These are phyloP conservation scores for Acanthamoeba sp. DNA, from an alignment of 208 protist species.

Conservation along the genomic window DNA sequence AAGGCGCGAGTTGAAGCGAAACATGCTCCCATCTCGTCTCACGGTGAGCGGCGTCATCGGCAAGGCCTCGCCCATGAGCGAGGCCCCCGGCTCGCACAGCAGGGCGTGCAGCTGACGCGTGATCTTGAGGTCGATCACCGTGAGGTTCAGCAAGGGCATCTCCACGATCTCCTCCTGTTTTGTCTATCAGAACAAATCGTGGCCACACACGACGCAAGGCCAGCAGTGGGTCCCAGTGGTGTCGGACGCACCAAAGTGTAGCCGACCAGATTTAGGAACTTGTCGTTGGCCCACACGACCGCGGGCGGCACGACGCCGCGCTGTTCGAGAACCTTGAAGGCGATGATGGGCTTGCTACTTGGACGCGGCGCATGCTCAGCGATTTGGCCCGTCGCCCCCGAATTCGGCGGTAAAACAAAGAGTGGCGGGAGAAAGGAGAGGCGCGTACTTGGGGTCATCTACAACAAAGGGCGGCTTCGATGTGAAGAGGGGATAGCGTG, in stretches of 20 bases:
- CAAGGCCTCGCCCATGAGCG: not conserved
- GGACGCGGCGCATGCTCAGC: too few species aligned
- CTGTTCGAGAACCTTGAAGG: constrained; percentile 17
- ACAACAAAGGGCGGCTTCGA: not conserved
- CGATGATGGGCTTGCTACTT: not conserved
- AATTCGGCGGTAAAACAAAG: not conserved
- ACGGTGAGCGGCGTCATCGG: not conserved
- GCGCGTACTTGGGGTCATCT: not conserved
- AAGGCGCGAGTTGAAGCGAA: not conserved
- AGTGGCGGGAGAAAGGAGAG: not conserved
- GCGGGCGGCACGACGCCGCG: constrained; percentile 9
- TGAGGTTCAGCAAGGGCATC: not conserved
- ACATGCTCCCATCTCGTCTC: not conserved
- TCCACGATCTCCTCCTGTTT: not conserved
- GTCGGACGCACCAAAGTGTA: not conserved
- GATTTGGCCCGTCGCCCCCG: too few species aligned
- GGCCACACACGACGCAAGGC: not conserved
- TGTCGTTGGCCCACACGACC: not conserved
- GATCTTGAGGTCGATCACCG: not conserved
- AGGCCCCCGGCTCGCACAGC: not conserved
- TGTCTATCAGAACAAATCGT: not conserved
- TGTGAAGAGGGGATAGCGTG: constrained; percentile 3
- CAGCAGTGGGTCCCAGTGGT: not conserved
- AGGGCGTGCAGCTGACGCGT: not conserved
- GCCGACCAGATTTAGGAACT: not conserved